Conservation (phyloP, 2,329 filamentous ascomycete species). For the Microdochium trichocladiopsis region DNA sequence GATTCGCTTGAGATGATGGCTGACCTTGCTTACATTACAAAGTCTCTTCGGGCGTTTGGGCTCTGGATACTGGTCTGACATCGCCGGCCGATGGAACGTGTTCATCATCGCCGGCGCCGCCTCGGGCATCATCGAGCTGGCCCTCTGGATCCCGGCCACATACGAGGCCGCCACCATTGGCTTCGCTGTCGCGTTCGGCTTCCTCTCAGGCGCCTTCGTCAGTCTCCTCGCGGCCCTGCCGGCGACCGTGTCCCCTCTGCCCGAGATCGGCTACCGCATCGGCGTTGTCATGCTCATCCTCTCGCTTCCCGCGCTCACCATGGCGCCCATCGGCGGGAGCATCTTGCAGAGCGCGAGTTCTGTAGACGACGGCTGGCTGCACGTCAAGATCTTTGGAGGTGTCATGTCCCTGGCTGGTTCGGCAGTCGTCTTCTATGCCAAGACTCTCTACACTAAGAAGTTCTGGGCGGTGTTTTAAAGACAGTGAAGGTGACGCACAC, state of each 20-base stretch:
- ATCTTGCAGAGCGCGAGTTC: background rate
- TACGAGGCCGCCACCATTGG: background rate
- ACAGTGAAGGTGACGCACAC: background rate
- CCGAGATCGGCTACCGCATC: background rate
- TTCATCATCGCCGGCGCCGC: no score
- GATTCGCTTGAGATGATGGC: background rate
- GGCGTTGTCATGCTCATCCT: conserved; percentile 1
- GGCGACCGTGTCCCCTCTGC: conserved; percentile 1
- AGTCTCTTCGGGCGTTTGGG: background rate
- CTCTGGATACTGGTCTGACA: background rate
- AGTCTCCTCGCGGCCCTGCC: no score
- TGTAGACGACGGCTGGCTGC: background rate
- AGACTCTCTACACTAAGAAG: background rate
- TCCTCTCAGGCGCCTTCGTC: conserved; percentile 1
- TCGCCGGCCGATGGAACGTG: no score
- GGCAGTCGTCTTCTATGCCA: background rate
- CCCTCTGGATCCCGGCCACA: background rate
- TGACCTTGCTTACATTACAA: background rate
- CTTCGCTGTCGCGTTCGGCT: conserved; percentile 1
- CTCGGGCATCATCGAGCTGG: no score
- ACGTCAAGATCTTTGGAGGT: conserved; percentile 1
- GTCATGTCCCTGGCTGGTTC: background rate
- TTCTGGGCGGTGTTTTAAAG: background rate
- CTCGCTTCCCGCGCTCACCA: conserved; percentile 1
- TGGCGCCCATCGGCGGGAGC: conserved; percentile 1